Evolutionary conservation across 2,329 filamentous ascomycete species (phyloP), one percentile per base, ranked within the genome.

Genomic region (Triangularia setosa): DNA sequence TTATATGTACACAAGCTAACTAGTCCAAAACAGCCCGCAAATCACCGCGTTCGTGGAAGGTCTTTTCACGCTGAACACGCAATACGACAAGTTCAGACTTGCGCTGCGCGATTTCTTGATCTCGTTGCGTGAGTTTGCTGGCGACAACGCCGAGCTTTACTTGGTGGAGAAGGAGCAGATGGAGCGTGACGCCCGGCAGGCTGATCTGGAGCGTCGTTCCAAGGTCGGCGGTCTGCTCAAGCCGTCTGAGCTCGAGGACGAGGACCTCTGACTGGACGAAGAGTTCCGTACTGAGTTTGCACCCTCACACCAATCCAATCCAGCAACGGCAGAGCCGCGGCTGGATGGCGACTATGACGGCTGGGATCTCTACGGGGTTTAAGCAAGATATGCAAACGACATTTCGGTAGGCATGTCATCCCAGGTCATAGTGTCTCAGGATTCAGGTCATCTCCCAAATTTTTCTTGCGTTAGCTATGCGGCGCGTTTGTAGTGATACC

Each of bases 21-120:
- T 62, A 18, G 16, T n/a, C 28, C 21, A 3, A 33, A 60, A 48
- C 73, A 96, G 90, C 70, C 83, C 85, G 23, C 95, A 99, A 86
- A 95, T 98, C 72, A 87, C 90, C 69, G 85, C 86, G 62, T 99
- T 99, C 77, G 93, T 98, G 60, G 88, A 96, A 72, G 92, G 92
- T 11, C 81, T 99, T 11, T 97, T 99, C 77, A 86, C 89, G 6
- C 85, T 91, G 70, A 98, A 97, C 76, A 91, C 90, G 63, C 91
- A 96, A 73, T 88, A 96, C 69, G 91, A 92, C 75, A 93, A 93
- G 76, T 99, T 99, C 88, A 96, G 97, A 76, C 87, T 97, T 62
- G 93, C 96, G 73, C 82, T 99, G 60, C 92, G 95, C 69, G 95
- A 99, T 79, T 99, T 99, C 86, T 81, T 99, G 70, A 96, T 99